Evolutionary conservation across 2,329 filamentous ascomycete species (phyloP).

Genomic region (Acrodontium crateriforme): DNA sequence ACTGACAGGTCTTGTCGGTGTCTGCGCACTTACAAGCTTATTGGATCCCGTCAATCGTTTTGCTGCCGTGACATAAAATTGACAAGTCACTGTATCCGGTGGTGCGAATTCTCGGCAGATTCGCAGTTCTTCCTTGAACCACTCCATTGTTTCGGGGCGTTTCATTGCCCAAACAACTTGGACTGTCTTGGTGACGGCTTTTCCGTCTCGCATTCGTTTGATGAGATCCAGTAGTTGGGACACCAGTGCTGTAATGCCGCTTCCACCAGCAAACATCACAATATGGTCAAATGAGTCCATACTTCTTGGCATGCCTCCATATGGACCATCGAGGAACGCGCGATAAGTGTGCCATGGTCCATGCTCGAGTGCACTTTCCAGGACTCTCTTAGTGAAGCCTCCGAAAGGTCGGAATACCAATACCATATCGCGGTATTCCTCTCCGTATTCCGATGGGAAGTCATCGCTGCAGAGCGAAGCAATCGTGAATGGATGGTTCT

Average conservation of each 20-base stretch:
- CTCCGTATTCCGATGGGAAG: conserved; percentile 82
- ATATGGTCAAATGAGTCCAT: conserved; percentile 88
- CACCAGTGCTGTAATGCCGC: conserved; percentile 84
- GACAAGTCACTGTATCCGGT: conserved; percentile 76
- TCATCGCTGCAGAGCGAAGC: conserved; percentile 85
- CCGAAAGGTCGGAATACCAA: conserved; percentile 84
- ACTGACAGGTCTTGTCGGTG: conserved; percentile 47
- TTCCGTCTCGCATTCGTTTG: conserved; percentile 88
- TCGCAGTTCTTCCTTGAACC: conserved; percentile 89
- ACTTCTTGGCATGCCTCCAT: conserved; percentile 84
- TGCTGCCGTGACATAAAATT: conserved; percentile 82
- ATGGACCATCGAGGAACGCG: conserved; percentile 85
- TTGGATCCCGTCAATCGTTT: conserved; percentile 41
- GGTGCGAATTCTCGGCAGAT: conserved; percentile 86
- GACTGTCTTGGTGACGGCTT: conserved; percentile 80
- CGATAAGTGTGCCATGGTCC: conserved; percentile 85
- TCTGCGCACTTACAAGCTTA: conserved; percentile 36
- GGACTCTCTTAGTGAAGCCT: conserved; percentile 74
- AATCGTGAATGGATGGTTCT: conserved; percentile 94
- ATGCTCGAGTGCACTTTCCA: conserved; percentile 70
- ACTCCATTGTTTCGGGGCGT: conserved; percentile 84
- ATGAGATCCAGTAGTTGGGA: conserved; percentile 87
- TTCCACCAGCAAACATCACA: conserved; percentile 84
- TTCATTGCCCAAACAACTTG: conserved; percentile 92
- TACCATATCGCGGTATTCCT: conserved; percentile 75